These are phyloP conservation scores for Phytophthora pluvialis DNA, from an alignment of 352 stramenopile genomes.

Conservation along the genomic window DNA sequence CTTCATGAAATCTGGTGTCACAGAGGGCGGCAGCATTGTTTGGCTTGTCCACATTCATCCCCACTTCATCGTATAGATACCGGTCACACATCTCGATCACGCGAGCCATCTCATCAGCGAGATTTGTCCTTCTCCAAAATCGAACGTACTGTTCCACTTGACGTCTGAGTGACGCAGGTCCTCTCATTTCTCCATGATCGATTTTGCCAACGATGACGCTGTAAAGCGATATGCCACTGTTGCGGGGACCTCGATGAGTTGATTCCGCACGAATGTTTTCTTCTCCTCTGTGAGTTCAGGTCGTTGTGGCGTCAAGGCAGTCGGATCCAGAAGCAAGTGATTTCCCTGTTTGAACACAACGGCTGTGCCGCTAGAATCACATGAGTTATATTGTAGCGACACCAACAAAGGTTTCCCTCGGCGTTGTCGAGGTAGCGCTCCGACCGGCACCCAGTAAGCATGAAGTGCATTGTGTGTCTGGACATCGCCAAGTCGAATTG, in stretches of 20 bases:
- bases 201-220: background rate
- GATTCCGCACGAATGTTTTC: background rate
- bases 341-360: background rate
- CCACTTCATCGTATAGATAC: background rate
- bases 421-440: constrained; percentile 1
- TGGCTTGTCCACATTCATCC: background rate
- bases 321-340: background rate
- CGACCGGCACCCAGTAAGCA: background rate
- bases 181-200: background rate
- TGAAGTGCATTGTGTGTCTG: constrained; percentile 4
- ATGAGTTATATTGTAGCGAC: constrained; percentile 3
- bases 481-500: constrained; percentile 1
- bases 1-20: no score
- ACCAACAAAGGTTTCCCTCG: background rate
- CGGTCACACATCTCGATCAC: background rate
- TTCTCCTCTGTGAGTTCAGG: constrained; percentile 3
- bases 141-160: background rate
- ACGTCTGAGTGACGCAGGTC: background rate
- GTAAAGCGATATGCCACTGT: background rate
- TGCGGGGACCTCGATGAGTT: background rate
- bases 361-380: background rate
- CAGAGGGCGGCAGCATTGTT: no score
- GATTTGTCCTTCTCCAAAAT: background rate
- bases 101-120: background rate
- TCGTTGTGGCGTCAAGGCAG: background rate